A percentile compares a stretch with the other conserved stretches of the same genome.
Evolutionary conservation across 2,329 filamentous ascomycete genomes (phyloP).

Genomic region (Aspergillus carbonarius): DNA sequence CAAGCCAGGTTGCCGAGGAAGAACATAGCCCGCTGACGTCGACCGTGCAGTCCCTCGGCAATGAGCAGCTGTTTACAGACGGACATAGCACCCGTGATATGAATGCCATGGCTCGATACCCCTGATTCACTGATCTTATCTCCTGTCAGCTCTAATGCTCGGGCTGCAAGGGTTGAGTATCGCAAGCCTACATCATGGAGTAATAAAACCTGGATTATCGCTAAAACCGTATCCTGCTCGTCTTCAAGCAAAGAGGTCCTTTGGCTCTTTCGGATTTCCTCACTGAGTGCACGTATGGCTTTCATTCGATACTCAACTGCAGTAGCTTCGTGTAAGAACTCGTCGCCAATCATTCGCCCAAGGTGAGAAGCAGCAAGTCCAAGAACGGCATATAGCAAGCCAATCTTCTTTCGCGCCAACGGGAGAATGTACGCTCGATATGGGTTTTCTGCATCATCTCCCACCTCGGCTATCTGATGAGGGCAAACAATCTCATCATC

Average conservation of each 20-base stretch:
- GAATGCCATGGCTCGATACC: conserved; percentile 31
- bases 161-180: too few species aligned
- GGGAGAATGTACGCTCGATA: conserved; percentile 31
- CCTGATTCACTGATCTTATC: conserved; percentile 33
- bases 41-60: conserved; percentile 20
- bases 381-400: conserved; percentile 29
- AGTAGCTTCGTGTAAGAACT: conserved; percentile 22
- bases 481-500: conserved; percentile 31
- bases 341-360: conserved; percentile 22
- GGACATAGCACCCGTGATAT: conserved; percentile 35
- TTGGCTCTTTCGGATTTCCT: conserved; percentile 28
- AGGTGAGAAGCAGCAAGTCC: conserved; percentile 31
- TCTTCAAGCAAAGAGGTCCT: conserved; percentile 21
- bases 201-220: conserved; percentile 32
- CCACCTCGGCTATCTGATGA: conserved; percentile 30
- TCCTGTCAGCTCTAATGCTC: not conserved
- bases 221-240: conserved; percentile 30
- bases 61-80: conserved; percentile 30
- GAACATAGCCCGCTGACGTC: conserved; percentile 29
- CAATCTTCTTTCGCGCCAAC: conserved; percentile 28
- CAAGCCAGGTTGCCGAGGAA: conserved; percentile 33
- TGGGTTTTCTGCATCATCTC: conserved; percentile 24
- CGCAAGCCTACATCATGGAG: conserved; percentile 29
- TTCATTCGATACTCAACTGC: conserved; percentile 31
- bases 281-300: conserved; percentile 28